These are phyloP conservation scores for Linaria vulgaris DNA, from an alignment of 257 asterid genomes.

Conservation along the genomic window DNA sequence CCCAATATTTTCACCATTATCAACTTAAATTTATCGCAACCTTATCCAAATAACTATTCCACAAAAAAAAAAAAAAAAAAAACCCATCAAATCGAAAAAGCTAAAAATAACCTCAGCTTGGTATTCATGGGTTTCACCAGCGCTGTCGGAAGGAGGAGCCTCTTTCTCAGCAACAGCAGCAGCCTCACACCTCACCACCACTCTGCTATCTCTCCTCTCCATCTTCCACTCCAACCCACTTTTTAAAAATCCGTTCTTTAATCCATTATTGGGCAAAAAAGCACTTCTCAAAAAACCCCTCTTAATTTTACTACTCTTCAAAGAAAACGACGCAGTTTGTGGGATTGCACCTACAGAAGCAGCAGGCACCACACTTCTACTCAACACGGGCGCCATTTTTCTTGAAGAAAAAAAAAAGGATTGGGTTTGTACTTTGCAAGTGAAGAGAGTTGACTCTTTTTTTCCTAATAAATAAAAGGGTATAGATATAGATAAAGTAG, in stretches of 20 bases:
- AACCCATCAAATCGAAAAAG: background rate
- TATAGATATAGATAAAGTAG: no score
- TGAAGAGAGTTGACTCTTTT: background rate
- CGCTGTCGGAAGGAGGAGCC: constrained; percentile 59
- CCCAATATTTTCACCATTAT: background rate
- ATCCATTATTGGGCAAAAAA: constrained; percentile 54
- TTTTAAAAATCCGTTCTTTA: constrained; percentile 42
- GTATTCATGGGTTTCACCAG: constrained; percentile 75
- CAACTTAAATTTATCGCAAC: constrained; percentile 6
- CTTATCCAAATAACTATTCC: no score
- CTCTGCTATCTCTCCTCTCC: constrained; percentile 49
- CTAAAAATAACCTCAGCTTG: constrained; percentile 80
- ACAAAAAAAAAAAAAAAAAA: background rate
- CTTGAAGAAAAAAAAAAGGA: constrained; percentile 14
- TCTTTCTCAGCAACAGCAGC: constrained; percentile 92
- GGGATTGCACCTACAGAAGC: constrained; percentile 57
- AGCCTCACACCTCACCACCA: constrained; percentile 78
- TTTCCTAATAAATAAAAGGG: no score
- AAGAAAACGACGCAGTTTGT: constrained; percentile 41
- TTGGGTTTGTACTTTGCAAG: no score
- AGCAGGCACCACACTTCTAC: constrained; percentile 71
- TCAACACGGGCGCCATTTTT: constrained; percentile 78
- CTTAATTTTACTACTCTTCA: constrained; percentile 28
- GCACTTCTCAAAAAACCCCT: constrained; percentile 48
- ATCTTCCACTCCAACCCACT: constrained; percentile 72